phyloP scores from a whole-genome alignment of 2,329 filamentous ascomycete genomes.

The Macrophomina phaseolina region DNA sequence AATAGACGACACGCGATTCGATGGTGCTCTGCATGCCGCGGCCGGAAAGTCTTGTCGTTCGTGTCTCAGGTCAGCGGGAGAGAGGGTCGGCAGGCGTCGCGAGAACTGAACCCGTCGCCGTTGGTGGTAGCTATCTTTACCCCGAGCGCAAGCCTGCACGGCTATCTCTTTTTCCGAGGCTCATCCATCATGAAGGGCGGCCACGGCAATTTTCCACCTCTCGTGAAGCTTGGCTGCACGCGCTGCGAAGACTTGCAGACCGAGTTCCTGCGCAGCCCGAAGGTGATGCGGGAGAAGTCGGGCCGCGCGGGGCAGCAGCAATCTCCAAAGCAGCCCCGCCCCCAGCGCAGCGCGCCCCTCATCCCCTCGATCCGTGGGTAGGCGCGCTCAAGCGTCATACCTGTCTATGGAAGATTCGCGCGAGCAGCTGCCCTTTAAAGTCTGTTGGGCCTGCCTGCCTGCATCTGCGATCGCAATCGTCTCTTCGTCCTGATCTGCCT shows the following conservation, averaged over 20 bases:
- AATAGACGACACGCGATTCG: constrained; percentile 3
- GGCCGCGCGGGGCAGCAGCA: constrained; percentile 12
- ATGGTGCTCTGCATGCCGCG: neutral
- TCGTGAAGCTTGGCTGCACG: constrained; percentile 25
- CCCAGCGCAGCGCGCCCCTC: constrained; percentile 20
- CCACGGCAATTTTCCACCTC: constrained; percentile 22
- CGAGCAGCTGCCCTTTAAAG: constrained; percentile 3
- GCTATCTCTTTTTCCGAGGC: constrained; percentile 18
- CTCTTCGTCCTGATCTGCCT: constrained; percentile 8
- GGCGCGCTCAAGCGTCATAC: constrained; percentile 20
- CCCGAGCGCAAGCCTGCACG: constrained; percentile 3
- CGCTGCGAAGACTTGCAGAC: constrained; percentile 4
- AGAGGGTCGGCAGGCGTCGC: neutral
- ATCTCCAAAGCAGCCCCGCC: constrained; percentile 12
- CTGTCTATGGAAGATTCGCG: neutral
- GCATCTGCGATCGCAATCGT: constrained; percentile 4
- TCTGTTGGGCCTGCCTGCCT: neutral
- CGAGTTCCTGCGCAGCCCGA: constrained; percentile 15
- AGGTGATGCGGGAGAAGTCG: constrained; percentile 20
- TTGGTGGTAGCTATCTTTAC: constrained; percentile 5
- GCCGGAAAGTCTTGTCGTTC: constrained; percentile 1
- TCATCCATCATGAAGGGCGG: neutral
- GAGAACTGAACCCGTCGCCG: neutral
- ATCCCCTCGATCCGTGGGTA: constrained; percentile 22
- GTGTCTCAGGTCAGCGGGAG: neutral